A percentile compares a stretch with the other conserved stretches of the same genome.
phyloP scores from a whole-genome alignment of 2,329 filamentous ascomycete genomes.

The Chrysoporthe deuterocubensis region DNA sequence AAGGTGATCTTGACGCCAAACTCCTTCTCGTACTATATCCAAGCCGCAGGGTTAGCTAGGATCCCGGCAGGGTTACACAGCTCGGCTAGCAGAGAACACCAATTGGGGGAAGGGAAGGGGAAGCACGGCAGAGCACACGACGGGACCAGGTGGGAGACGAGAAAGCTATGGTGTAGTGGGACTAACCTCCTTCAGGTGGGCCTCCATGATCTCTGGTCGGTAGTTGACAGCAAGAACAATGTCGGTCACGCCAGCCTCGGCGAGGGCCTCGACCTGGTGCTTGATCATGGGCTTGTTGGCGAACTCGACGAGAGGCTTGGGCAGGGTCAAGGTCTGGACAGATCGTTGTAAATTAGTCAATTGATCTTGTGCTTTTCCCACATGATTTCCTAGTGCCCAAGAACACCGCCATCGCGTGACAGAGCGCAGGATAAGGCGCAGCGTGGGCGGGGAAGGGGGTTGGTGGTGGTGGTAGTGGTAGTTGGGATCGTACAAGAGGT shows the following conservation, averaged over 20 bases:
- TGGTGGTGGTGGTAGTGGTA: slow-evolving; percentile 18
- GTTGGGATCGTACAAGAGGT: slow-evolving; percentile 73
- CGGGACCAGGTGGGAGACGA: neutral
- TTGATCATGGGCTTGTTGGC: slow-evolving; percentile 99
- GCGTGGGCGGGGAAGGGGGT: neutral
- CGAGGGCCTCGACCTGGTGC: slow-evolving; percentile 95
- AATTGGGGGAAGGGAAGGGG: neutral
- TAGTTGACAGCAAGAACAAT: slow-evolving; percentile 99
- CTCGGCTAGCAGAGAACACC: neutral
- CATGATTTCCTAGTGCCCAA: neutral
- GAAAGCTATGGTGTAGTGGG: slow-evolving; percentile 20
- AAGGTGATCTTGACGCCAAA: slow-evolving; percentile 97
- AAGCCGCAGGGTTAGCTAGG: slow-evolving; percentile 4
- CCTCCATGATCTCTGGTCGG: slow-evolving; percentile 96
- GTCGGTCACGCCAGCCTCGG: slow-evolving; percentile 91
- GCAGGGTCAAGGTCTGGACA: slow-evolving; percentile 85
- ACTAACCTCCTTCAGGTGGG: slow-evolving; percentile 83
- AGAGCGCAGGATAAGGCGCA: neutral
- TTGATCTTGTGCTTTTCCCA: slow-evolving; percentile 5
- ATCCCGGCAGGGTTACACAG: neutral
- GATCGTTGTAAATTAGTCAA: slow-evolving; percentile 30
- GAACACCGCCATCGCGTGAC: neutral
- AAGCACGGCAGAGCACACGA: neutral
- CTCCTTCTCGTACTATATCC: slow-evolving; percentile 78
- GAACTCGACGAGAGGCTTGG: slow-evolving; percentile 97